Percentiles rank a stretch among this genome's conserved stretches.
Evolutionary conservation across 805 yeast species (phyloP).

Genomic region (Sungouiella thailandica): DNA sequence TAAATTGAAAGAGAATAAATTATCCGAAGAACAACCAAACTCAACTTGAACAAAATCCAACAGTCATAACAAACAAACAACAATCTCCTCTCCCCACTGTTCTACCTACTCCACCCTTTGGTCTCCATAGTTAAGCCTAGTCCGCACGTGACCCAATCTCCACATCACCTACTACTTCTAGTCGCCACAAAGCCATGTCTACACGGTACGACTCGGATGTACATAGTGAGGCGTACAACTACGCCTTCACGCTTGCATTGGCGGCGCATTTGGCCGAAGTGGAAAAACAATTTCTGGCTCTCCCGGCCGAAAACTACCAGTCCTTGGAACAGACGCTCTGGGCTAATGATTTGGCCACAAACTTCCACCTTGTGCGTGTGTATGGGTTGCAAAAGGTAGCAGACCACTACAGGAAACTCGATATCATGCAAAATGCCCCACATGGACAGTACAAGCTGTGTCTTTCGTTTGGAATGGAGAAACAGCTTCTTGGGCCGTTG

Average conservation of each 20-base stretch:
- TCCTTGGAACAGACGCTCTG: slow-evolving; percentile 15
- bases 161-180: too few species aligned
- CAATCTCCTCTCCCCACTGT: too few species aligned
- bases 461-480: slow-evolving; percentile 11
- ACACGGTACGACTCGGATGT: too few species aligned
- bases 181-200: too few species aligned
- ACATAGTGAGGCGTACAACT: slow-evolving; percentile 8
- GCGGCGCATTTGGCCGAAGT: slow-evolving; percentile 18
- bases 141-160: too few species aligned
- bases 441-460: background rate
- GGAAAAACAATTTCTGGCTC: slow-evolving; percentile 4
- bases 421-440: slow-evolving; percentile 6
- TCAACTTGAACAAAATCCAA: too few species aligned
- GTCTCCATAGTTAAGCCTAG: too few species aligned
- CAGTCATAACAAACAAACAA: too few species aligned
- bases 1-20: too few species aligned
- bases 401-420: slow-evolving; percentile 12
- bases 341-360: slow-evolving; percentile 17
- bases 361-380: slow-evolving; percentile 12
- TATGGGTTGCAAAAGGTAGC: slow-evolving; percentile 9
- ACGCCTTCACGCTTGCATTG: slow-evolving; percentile 24
- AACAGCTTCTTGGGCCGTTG: slow-evolving; percentile 18
- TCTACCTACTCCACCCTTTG: too few species aligned
- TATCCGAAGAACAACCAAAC: too few species aligned
- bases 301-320: slow-evolving; percentile 10